Evolutionary conservation across 257 asterid genomes (phyloP), one percentile per base, ranked within the genome.

Genomic region (Ocimum tenuiflorum): DNA sequence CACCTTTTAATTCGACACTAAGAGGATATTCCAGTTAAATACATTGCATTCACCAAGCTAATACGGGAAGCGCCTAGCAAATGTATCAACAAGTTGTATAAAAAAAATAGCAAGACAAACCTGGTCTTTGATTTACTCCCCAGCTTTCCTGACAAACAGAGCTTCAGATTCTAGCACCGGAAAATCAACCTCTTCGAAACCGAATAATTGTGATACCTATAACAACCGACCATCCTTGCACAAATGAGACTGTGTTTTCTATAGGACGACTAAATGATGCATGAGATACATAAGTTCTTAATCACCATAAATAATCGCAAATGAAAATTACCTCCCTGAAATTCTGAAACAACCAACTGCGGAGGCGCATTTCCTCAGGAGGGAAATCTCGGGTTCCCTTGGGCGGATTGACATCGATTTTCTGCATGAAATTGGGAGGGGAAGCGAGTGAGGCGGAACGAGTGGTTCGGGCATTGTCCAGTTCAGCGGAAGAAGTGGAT

Each of bases 41-140:
- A 22, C 7, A 55, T 31, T 4, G 46, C 45, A 23, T 33, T 24
- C 61, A 23, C 12, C 10, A 41, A 46, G 58, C 67, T 60, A 7
- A 63, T 19, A 27, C 3, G 7, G 51, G 13, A 45, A 18, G 19
- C 20, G 54, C 13, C 53, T 8, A 65, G 46, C 52, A 65, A 14
- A 54, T 61, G 47, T 7, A 47, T 22, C 9, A 48, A 72, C 41
- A 31, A 18, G 43, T 10, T 3, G 43, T 33, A 17, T 63, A 72
- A 48, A 23, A 63, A 11, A 61, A 45, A 52, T 5, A 11, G 6
- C 3, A 31, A 51, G 13, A 76, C 60, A 70, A 77, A 89, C 97
- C 97, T 94, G 97, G 74, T 90, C 96, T 72, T 83, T 87, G 19
- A 94, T 94, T 79, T 94, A 96, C 80, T 94, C 99, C 64, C 99